A percentile compares a stretch with the other conserved stretches of the same genome.
These are phyloP conservation scores for Xanthoconium purpureum DNA, from an alignment of 768 basidiomycete species.

Conservation along the genomic window DNA sequence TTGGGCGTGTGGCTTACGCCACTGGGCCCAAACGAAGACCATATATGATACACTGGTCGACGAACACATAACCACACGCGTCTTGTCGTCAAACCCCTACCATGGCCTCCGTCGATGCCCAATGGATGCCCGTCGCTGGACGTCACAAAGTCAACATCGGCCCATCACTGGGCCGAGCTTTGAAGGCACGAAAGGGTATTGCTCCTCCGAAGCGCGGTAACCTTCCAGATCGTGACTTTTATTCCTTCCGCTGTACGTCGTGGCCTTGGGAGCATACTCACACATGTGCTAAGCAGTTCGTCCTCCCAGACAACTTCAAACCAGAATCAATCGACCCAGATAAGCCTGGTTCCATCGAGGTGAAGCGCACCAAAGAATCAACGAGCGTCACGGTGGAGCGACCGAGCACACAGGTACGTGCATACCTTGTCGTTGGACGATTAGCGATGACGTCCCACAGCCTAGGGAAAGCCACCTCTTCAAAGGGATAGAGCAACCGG, in stretches of 20 bases:
- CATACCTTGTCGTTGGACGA: background rate
- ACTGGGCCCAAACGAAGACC: slow-evolving; percentile 9
- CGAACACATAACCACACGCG: slow-evolving; percentile 10
- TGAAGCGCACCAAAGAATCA: slow-evolving; percentile 51
- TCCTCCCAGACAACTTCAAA: slow-evolving; percentile 64
- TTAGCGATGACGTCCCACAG: slow-evolving; percentile 31
- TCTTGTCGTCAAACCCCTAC: slow-evolving; percentile 30
- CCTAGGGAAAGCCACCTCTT: slow-evolving; percentile 54
- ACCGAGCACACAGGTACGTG: slow-evolving; percentile 56
- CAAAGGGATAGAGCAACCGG: slow-evolving; percentile 52
- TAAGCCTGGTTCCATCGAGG: slow-evolving; percentile 63
- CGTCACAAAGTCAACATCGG: slow-evolving; percentile 59
- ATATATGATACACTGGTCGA: slow-evolving; percentile 12
- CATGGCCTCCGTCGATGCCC: slow-evolving; percentile 43
- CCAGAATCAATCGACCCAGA: slow-evolving; percentile 66
- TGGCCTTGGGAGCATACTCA: background rate
- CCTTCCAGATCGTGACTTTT: slow-evolving; percentile 66
- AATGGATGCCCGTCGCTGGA: slow-evolving; percentile 62
- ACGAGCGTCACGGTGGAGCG: slow-evolving; percentile 61
- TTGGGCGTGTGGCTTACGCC: slow-evolving; percentile 19
- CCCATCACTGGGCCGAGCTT: slow-evolving; percentile 55
- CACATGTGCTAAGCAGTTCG: slow-evolving; percentile 1
- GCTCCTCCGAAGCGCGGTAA: slow-evolving; percentile 40
- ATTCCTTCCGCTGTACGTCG: slow-evolving; percentile 70
- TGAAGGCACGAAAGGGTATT: slow-evolving; percentile 65